Evolutionary conservation across 2,329 filamentous ascomycete genomes (phyloP), one percentile per base, ranked within the genome.

Genomic region (Fusarium xylarioides): DNA sequence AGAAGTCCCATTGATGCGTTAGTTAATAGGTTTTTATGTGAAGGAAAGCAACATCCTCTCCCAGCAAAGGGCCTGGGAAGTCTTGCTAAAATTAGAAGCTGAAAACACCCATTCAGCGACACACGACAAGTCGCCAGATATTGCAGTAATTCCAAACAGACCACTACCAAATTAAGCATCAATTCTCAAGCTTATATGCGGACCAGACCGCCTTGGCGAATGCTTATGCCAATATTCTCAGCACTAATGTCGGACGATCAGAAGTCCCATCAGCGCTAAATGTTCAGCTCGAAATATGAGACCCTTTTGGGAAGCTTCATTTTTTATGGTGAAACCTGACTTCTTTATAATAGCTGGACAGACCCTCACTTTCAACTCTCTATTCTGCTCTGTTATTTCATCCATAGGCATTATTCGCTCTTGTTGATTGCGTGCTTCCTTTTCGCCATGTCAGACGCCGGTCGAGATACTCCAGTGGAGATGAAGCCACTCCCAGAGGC

Each of bases 291-390:
- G 54, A 57, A 57, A 18, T 47, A 34, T 57, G 14, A 3, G 11
- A 9, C 54, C 30, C 11, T 11, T 57, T 57, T 47, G 23, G 40
- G 40, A 28, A 35, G 7, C 12, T 47, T 47, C 4, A 28, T 16
- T 16, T 8, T 15, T 11, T 8, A 28, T 19, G 16, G n/a, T 28
- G 32, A 37, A 26, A 28, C n/a, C 7, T 11, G 2, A 12, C 35
- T 18, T 28, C 1, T 18, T 12, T 54, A 54, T 30, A 38, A 38
- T 3, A 18, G 4, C 19, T 10, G 10, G 15, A 0, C 5, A 8
- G 11, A 5, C 5, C 11, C 3, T n/a, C 0, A 5, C 7, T 18
- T n/a, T 2, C 0, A 0, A 8, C 0, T 1, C 1, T 16, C 7
- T 8, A 5, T 30, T 10, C n/a, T 21, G 1, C 0, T n/a, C n/a